Base-by-base conservation (phyloP, 2,329 filamentous ascomycete species). In the Fusarium verticillioides region DNA sequence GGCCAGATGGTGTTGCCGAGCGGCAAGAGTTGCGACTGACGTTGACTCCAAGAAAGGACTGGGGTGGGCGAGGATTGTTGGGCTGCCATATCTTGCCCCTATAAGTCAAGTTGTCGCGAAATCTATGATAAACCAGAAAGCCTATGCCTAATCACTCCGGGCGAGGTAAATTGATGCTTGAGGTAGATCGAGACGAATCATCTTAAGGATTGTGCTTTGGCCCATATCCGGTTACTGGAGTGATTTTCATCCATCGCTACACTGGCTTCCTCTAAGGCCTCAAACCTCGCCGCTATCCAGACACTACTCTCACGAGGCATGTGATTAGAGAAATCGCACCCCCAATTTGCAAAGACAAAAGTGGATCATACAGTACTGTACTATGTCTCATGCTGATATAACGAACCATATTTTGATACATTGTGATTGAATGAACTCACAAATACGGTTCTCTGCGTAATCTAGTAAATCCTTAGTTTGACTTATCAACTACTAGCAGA, bases 21-120 rank as follows among this genome's bases (percentile, higher is more conserved):
- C 82, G 81, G 62, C 85, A 87, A 78, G 88, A 94, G 73, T 81
- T 96, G 65, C 87, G 91, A 64, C 83, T 98, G 77, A 91, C 89
- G 72, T 84, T 99, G 72, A 94, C 87, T 53, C 96, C 96, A 60
- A 88, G 90, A 76, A 89, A 90, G 49, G 87, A 95, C 79, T 99
- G 96, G 96, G 96, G 96, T 75, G 96, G 96, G 36, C 88, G 94
- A 81, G 96, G 96, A 18, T 85, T 97, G 81, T 84, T 99, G 77
- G 96, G 96, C 61, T 99, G 96, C 81, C 95, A 98, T 84, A 89
- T 98, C 72, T 84, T 97, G 74, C 94, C 94, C 32, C 75, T 97
- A 63, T 97, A 85, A 60, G 26, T 23, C 19, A 19, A 36, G 40
- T 21, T 28, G 40, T 36, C 40, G n/a, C 15, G n/a, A 19, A 47